phyloP scores from a whole-genome alignment of 2,329 filamentous ascomycete species.

The Alternaria arbusti region DNA sequence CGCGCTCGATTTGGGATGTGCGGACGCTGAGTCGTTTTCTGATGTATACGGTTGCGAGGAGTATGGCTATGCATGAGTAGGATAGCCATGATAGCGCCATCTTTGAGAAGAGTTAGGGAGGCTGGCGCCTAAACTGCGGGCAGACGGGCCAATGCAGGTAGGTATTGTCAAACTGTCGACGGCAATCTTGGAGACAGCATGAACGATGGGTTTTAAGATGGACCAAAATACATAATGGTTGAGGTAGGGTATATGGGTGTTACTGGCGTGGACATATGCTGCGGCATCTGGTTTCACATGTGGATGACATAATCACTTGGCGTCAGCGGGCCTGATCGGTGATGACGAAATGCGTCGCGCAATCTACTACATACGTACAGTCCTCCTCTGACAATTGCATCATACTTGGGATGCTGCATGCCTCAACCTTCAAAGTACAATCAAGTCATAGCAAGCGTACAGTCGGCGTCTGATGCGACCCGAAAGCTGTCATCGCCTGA shows the following conservation, averaged over 20 bases:
- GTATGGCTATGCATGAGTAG: constrained; percentile 1
- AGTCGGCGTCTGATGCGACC: not conserved
- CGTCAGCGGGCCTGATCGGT: not conserved
- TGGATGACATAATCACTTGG: not conserved
- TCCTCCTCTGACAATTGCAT: not conserved
- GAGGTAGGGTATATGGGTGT: not conserved
- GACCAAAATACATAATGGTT: not conserved
- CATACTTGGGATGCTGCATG: not conserved
- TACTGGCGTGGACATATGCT: not conserved
- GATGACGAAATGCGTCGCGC: not conserved
- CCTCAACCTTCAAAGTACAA: not conserved
- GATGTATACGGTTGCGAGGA: constrained; percentile 7
- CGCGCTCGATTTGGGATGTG: constrained; percentile 14
- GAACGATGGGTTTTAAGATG: not conserved
- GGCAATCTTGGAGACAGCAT: not conserved
- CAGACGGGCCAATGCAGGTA: not conserved
- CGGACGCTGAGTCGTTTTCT: constrained; percentile 13
- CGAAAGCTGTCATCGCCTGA: not conserved
- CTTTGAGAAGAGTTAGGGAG: not conserved
- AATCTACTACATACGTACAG: not conserved
- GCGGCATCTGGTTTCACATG: not conserved
- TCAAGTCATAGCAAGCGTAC: not conserved
- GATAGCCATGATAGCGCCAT: constrained; percentile 2
- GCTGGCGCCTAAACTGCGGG: not conserved
- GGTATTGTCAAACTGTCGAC: not conserved